Percentiles rank a stretch among this genome's conserved stretches.
Evolutionary conservation across 2,329 filamentous ascomycete genomes (phyloP).

Genomic region (Clonostachys chloroleuca): DNA sequence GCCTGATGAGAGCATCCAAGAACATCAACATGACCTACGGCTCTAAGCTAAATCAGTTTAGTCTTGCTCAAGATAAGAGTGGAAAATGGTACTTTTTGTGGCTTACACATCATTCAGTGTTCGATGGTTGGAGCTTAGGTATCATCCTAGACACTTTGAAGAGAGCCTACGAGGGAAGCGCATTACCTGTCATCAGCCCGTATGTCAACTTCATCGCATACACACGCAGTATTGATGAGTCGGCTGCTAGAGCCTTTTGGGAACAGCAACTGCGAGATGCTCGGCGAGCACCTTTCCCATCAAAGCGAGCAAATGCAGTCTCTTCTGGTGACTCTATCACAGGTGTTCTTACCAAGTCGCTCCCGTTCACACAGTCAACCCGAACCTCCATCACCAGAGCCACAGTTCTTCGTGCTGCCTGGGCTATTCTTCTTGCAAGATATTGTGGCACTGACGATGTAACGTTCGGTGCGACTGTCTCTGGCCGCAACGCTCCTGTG

Average conservation of each 20-base stretch:
- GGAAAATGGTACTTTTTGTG: background rate
- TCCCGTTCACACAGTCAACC: background rate
- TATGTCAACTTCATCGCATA: conserved; percentile 37
- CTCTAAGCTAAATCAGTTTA: background rate
- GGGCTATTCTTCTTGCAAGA: conserved; percentile 5
- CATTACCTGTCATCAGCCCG: conserved; percentile 1
- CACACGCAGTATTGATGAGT: conserved; percentile 20
- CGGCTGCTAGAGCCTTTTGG: conserved; percentile 1
- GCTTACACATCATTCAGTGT: conserved; percentile 3
- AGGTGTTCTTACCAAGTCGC: too few relatives aligned
- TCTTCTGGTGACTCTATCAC: background rate
- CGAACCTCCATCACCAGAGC: conserved; percentile 6
- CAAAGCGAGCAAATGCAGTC: background rate
- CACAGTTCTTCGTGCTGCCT: conserved; percentile 5
- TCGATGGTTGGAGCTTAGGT: conserved; percentile 1
- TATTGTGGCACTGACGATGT: conserved; percentile 26
- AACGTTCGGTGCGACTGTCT: conserved; percentile 9
- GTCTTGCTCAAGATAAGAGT: conserved; percentile 4
- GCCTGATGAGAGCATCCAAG: background rate
- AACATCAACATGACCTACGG: conserved; percentile 3
- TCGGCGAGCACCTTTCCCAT: background rate
- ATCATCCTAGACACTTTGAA: conserved; percentile 1
- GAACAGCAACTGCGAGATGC: background rate
- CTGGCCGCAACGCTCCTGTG: conserved; percentile 10
- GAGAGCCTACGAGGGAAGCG: background rate